Percentiles rank a stretch among this genome's conserved stretches.
phyloP scores from a whole-genome alignment of 441 rosid genomes.

The Populus hybrid region DNA sequence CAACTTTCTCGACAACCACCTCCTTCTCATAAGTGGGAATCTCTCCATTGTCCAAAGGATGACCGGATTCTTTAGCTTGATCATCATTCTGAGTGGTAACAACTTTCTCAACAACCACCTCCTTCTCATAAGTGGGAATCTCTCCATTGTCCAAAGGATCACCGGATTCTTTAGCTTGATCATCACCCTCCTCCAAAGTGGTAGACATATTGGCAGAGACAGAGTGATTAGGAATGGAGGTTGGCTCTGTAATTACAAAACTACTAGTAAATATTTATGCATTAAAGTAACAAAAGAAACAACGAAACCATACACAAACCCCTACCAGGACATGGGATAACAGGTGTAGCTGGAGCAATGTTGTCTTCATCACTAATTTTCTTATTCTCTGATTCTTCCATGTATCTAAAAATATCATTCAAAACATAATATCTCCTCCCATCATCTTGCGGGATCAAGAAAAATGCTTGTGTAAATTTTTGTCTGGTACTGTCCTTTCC shows the following conservation, averaged over 20 bases:
- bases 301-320: slow-evolving; percentile 30
- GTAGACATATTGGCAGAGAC: slow-evolving; percentile 38
- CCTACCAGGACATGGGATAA: slow-evolving; percentile 52
- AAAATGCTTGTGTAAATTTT: slow-evolving; percentile 81
- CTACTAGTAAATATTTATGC: slow-evolving; percentile 10
- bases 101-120: slow-evolving; percentile 38
- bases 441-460: slow-evolving; percentile 73
- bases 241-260: slow-evolving; percentile 43
- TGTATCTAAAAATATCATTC: slow-evolving; percentile 74
- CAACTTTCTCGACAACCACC: slow-evolving; percentile 39
- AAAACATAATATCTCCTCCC: slow-evolving; percentile 65
- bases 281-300: background rate
- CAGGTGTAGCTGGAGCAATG: slow-evolving; percentile 38
- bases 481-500: slow-evolving; percentile 61
- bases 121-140: slow-evolving; percentile 55
- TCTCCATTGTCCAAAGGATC: slow-evolving; percentile 53
- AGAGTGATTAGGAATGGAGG: slow-evolving; percentile 27
- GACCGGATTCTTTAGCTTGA: slow-evolving; percentile 43
- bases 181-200: slow-evolving; percentile 44
- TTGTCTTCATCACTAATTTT: slow-evolving; percentile 34
- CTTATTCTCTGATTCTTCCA: slow-evolving; percentile 39
- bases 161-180: slow-evolving; percentile 49
- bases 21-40: slow-evolving; percentile 56
- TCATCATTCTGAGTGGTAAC: slow-evolving; percentile 31
- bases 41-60: slow-evolving; percentile 51